Percentiles rank a stretch among this genome's conserved stretches.
Evolutionary conservation across 495 filamentous ascomycete species (phyloP).

Genomic region (Penicillium subrubescens): DNA sequence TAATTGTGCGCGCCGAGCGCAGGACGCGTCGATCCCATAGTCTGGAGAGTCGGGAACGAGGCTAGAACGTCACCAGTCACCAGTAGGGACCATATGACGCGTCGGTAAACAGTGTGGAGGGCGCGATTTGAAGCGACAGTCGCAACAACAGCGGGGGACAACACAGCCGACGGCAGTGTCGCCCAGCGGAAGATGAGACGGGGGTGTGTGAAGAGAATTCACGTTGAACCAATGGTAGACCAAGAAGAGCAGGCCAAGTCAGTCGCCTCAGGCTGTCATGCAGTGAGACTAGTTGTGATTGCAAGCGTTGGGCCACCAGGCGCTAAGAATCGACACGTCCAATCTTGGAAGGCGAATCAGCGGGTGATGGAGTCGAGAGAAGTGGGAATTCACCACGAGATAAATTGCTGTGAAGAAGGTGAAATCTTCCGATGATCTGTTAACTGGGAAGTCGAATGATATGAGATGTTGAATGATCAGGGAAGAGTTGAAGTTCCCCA

Average conservation of each 20-base stretch:
- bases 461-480: background rate
- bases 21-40: slow-evolving; percentile 69
- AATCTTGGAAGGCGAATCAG: slow-evolving; percentile 21
- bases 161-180: slow-evolving; percentile 5
- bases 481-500: background rate
- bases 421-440: slow-evolving; percentile 1
- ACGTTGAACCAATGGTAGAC: slow-evolving; percentile 19
- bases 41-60: slow-evolving; percentile 14
- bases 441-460: background rate
- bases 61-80: slow-evolving; percentile 18
- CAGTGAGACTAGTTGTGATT: slow-evolving; percentile 22
- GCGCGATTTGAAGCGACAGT: slow-evolving; percentile 9
- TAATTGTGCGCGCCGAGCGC: slow-evolving; percentile 59
- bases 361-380: background rate
- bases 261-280: slow-evolving; percentile 32
- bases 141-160: slow-evolving; percentile 6
- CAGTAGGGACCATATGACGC: slow-evolving; percentile 27
- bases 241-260: slow-evolving; percentile 12
- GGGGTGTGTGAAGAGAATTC: slow-evolving; percentile 22
- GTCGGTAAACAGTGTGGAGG: slow-evolving; percentile 23
- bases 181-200: slow-evolving; percentile 18
- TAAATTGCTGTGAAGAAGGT: background rate
- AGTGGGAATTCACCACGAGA: slow-evolving; percentile 23
- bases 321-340: slow-evolving; percentile 26
- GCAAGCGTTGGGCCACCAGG: slow-evolving; percentile 32